A percentile compares a stretch with the other conserved stretches of the same genome.
These are phyloP conservation scores for Seiridium unicorne DNA, from an alignment of 2,329 filamentous ascomycete genomes.

Conservation along the genomic window DNA sequence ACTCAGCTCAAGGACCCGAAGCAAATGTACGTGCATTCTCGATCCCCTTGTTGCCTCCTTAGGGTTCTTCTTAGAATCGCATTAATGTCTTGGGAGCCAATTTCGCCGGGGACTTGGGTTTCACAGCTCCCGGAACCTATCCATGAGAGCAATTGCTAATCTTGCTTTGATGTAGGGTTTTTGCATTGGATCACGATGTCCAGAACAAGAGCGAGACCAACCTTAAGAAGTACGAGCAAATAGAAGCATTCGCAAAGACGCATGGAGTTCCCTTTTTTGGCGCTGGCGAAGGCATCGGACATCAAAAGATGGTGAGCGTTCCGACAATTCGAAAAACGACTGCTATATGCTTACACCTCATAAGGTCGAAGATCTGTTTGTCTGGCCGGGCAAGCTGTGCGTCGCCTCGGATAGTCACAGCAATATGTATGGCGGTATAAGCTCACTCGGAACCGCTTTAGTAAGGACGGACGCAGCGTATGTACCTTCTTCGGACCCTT, in stretches of 20 bases:
- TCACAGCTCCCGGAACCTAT: too few species aligned
- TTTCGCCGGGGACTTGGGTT: too few species aligned
- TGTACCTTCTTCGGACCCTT: neutral
- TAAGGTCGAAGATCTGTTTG: constrained; percentile 66
- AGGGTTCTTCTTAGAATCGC: too few species aligned
- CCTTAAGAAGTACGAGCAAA: constrained; percentile 77
- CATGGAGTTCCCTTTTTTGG: constrained; percentile 79
- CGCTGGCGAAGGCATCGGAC: constrained; percentile 78
- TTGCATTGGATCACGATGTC: constrained; percentile 86
- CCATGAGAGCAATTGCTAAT: too few species aligned
- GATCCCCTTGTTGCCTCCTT: too few species aligned
- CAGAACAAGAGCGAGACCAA: constrained; percentile 80
- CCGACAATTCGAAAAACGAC: neutral
- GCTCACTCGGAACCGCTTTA: constrained; percentile 74
- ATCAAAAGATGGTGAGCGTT: constrained; percentile 75
- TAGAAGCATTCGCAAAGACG: constrained; percentile 76
- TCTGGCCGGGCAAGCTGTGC: constrained; percentile 79
- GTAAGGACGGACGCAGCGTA: constrained; percentile 85
- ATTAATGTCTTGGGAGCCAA: too few species aligned
- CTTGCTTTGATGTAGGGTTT: constrained; percentile 42
- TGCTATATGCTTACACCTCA: neutral
- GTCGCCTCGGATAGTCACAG: constrained; percentile 78
- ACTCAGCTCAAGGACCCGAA: constrained; percentile 66
- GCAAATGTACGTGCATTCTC: constrained; percentile 49
- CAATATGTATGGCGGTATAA: constrained; percentile 82